phyloP scores from a whole-genome alignment of 2,329 filamentous ascomycete genomes.

The Ceratocystis papillata region DNA sequence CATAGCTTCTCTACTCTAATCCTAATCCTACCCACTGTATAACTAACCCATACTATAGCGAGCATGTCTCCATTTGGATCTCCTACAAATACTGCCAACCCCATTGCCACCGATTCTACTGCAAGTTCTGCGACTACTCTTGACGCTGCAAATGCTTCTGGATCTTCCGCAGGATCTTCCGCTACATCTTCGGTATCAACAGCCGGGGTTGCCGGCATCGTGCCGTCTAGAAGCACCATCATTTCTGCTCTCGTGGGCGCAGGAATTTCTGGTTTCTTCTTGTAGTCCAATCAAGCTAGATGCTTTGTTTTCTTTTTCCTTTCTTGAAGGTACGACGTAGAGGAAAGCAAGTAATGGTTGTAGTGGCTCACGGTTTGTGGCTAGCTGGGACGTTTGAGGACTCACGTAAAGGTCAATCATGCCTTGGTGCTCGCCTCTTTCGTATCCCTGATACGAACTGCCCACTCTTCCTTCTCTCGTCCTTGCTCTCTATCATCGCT shows the following conservation, averaged over 20 bases:
- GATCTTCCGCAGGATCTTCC: neutral
- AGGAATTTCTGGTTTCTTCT: conserved; percentile 12
- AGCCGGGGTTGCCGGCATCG: neutral
- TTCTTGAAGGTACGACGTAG: neutral
- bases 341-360: neutral
- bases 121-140: neutral
- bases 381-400: neutral
- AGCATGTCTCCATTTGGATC: conserved; percentile 2
- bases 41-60: neutral
- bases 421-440: neutral
- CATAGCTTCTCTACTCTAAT: neutral
- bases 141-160: conserved; percentile 3
- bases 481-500: neutral
- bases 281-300: conserved; percentile 4
- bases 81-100: neutral
- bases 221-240: neutral
- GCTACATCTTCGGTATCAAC: conserved; percentile 9
- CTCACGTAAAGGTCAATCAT: neutral
- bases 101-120: neutral
- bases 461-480: neutral
- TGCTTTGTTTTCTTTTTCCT: neutral
- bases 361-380: neutral
- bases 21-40: neutral
- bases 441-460: neutral
- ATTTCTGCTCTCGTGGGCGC: conserved; percentile 14